phyloP scores from a whole-genome alignment of 805 yeast species.

The Scheffersomyces stipitis region DNA sequence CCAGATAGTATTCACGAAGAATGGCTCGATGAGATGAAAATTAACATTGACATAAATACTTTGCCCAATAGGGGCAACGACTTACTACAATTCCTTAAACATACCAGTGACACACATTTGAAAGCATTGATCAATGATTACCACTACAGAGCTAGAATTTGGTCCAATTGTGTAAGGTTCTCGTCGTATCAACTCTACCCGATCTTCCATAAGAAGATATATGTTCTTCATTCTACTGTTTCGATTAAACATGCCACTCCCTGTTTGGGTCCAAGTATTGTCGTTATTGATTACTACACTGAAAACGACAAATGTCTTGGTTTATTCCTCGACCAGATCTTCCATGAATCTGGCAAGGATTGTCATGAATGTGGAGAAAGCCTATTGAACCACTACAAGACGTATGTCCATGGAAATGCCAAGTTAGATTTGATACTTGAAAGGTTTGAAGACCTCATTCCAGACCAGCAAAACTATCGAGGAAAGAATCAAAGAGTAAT shows the following conservation, averaged over 20 bases:
- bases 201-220: conserved; percentile 69
- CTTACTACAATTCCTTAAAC: conserved; percentile 36
- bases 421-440: conserved; percentile 78
- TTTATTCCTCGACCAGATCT: conserved; percentile 77
- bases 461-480: conserved; percentile 17
- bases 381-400: conserved; percentile 72
- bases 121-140: conserved; percentile 53
- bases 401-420: conserved; percentile 86
- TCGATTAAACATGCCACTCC: conserved; percentile 85
- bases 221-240: conserved; percentile 77
- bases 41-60: conserved; percentile 22
- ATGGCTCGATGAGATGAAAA: conserved; percentile 25
- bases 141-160: conserved; percentile 45
- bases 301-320: conserved; percentile 91
- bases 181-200: conserved; percentile 43
- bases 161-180: conserved; percentile 39
- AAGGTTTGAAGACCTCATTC: conserved; percentile 27
- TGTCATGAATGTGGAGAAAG: conserved; percentile 83
- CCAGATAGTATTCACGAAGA: conserved; percentile 25
- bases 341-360: conserved; percentile 59
- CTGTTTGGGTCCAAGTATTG: conserved; percentile 86
- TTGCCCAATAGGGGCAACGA: conserved; percentile 41
- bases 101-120: conserved; percentile 32
- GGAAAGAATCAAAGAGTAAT: conserved; percentile 62
- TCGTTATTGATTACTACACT: conserved; percentile 83